Conservation (phyloP, 768 basidiomycete species). For the Russula virescens region DNA sequence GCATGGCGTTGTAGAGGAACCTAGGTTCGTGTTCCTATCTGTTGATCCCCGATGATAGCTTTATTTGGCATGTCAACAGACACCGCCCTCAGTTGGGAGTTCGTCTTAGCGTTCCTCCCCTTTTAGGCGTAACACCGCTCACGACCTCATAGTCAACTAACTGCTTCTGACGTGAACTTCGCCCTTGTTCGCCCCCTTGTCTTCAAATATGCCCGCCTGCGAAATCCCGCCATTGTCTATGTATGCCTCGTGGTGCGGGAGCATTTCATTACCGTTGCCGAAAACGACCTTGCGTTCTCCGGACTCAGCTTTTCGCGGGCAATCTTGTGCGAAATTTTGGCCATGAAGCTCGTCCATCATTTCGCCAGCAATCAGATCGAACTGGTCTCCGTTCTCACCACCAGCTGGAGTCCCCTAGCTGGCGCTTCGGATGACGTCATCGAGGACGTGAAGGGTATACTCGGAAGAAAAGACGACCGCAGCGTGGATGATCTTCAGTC, state of each 20-base stretch:
- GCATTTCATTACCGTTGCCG: constrained; percentile 68
- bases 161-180: constrained; percentile 78
- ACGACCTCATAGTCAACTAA: constrained; percentile 54
- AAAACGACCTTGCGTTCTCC: constrained; percentile 70
- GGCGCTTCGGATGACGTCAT: constrained; percentile 66
- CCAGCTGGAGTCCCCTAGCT: constrained; percentile 78
- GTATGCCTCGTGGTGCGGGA: constrained; percentile 72
- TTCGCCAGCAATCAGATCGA: constrained; percentile 75
- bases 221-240: constrained; percentile 71
- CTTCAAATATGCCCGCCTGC: constrained; percentile 68
- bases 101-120: constrained; percentile 31
- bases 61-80: constrained; percentile 33
- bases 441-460: constrained; percentile 52
- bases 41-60: background rate
- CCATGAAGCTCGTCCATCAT: constrained; percentile 75
- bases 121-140: constrained; percentile 9
- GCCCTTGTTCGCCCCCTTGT: constrained; percentile 73
- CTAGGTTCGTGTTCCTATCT: constrained; percentile 25
- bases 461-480: constrained; percentile 50
- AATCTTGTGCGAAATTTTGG: constrained; percentile 80
- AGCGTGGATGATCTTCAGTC: constrained; percentile 68
- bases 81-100: constrained; percentile 77
- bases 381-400: constrained; percentile 72
- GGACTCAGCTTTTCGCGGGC: constrained; percentile 67
- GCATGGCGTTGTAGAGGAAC: constrained; percentile 27